Evolutionary conservation across 495 filamentous ascomycete genomes (phyloP).

Genomic region (Aspergillus ostianus): DNA sequence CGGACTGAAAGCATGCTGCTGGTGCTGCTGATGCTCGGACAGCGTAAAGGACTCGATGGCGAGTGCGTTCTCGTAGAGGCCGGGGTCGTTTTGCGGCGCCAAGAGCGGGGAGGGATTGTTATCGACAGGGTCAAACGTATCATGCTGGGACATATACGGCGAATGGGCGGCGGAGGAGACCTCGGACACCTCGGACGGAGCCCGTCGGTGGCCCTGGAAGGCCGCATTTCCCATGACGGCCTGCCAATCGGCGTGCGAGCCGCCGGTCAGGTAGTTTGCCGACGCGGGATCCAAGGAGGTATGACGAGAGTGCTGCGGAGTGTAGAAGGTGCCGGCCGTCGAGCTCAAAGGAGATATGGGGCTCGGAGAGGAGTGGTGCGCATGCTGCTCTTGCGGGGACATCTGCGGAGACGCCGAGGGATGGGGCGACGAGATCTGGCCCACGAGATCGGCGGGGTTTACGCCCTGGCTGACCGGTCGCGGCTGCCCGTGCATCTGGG

Average conservation of each 20-base stretch:
- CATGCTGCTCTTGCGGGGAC: conserved; percentile 58
- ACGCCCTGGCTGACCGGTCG: conserved; percentile 48
- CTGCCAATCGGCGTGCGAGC: conserved; percentile 62
- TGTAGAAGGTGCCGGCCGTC: conserved; percentile 52
- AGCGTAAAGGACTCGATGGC: conserved; percentile 79
- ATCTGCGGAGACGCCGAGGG: conserved; percentile 68
- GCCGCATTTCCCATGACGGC: conserved; percentile 58
- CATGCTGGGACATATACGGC: conserved; percentile 74
- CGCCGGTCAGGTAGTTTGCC: conserved; percentile 65
- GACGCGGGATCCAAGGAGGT: conserved; percentile 78
- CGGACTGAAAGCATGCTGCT: conserved; percentile 63
- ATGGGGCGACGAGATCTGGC: conserved; percentile 69
- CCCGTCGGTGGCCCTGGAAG: conserved; percentile 75
- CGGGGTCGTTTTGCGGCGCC: conserved; percentile 64
- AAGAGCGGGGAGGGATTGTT: conserved; percentile 79
- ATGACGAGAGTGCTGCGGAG: conserved; percentile 69
- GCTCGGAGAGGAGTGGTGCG: conserved; percentile 45
- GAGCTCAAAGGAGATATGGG: conserved; percentile 53
- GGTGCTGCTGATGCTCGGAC: conserved; percentile 64
- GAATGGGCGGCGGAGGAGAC: conserved; percentile 80
- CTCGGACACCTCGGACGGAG: conserved; percentile 90
- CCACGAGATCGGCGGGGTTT: conserved; percentile 65
- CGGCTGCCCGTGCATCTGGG: conserved; percentile 39
- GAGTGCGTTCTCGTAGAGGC: conserved; percentile 73
- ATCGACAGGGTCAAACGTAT: conserved; percentile 72